A percentile compares a stretch with the other conserved stretches of the same genome.
phyloP scores from a whole-genome alignment of 257 asterid genomes.

The Scutellaria barbata region DNA sequence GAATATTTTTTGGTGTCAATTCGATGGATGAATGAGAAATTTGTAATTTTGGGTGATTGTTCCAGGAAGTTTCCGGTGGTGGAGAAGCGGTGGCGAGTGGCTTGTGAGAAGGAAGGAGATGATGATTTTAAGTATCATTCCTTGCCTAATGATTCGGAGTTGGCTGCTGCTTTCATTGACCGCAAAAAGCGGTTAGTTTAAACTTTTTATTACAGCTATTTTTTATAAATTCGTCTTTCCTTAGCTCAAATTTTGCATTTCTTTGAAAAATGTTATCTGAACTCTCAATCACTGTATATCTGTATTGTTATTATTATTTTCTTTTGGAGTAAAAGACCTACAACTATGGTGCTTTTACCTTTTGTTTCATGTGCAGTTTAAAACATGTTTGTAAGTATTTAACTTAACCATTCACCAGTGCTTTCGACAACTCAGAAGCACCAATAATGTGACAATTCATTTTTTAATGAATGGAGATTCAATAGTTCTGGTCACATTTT shows the following conservation, averaged over 20 bases:
- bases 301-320: neutral
- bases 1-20: neutral
- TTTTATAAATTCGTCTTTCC: neutral
- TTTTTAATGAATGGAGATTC: neutral
- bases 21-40: slow-evolving; percentile 25
- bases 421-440: slow-evolving; percentile 7
- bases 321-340: neutral
- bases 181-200: slow-evolving; percentile 70
- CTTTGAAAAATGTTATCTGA: neutral
- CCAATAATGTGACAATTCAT: neutral
- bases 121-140: slow-evolving; percentile 40
- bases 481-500: slow-evolving; percentile 7
- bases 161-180: slow-evolving; percentile 74
- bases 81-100: slow-evolving; percentile 86
- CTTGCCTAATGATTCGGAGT: slow-evolving; percentile 66
- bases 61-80: slow-evolving; percentile 91
- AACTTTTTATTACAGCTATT: slow-evolving; percentile 3
- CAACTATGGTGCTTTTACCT: neutral
- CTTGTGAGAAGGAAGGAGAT: slow-evolving; percentile 57
- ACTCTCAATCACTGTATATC: neutral
- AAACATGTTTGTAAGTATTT: neutral
- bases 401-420: neutral
- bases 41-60: slow-evolving; percentile 9
- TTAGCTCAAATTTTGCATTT: slow-evolving; percentile 22
- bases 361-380: neutral